Conservation (phyloP, 345 rosid species). For the Aethionema arabicum region DNA sequence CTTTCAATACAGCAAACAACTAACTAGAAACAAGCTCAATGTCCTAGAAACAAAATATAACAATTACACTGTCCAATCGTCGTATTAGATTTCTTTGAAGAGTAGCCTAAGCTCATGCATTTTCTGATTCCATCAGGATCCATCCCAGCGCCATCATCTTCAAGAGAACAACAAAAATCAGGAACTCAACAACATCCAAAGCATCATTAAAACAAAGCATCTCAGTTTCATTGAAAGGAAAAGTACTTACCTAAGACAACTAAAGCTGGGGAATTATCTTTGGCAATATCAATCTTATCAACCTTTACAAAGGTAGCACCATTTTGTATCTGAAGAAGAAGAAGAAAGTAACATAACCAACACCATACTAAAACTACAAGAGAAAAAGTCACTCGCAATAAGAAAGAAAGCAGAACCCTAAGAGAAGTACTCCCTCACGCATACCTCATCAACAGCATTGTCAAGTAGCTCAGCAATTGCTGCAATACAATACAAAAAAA, state of each 20-base stretch:
- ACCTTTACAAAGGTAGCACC: slow-evolving; percentile 88
- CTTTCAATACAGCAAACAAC: slow-evolving; percentile 3
- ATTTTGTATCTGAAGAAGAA: slow-evolving; percentile 56
- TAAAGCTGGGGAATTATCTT: slow-evolving; percentile 85
- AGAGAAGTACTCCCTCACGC: slow-evolving; percentile 7
- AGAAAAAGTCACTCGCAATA: background rate
- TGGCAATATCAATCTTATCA: slow-evolving; percentile 65
- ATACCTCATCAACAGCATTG: slow-evolving; percentile 96
- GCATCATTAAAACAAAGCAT: background rate
- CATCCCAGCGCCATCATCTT: slow-evolving; percentile 99
- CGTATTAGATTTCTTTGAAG: slow-evolving; percentile 81
- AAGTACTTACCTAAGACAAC: slow-evolving; percentile 77
- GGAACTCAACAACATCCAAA: slow-evolving; percentile 6
- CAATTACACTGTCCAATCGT: slow-evolving; percentile 90
- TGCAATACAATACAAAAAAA: slow-evolving; percentile 38
- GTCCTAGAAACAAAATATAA: background rate
- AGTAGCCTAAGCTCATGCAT: slow-evolving; percentile 98
- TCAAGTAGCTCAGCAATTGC: slow-evolving; percentile 97
- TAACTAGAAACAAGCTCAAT: slow-evolving; percentile 23
- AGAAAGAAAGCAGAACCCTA: background rate
- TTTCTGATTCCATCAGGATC: slow-evolving; percentile 73
- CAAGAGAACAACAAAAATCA: slow-evolving; percentile 12
- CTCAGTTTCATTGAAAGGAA: slow-evolving; percentile 4
- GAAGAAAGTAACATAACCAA: slow-evolving; percentile 25
- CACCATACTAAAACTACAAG: slow-evolving; percentile 7